Conservation (phyloP, 331 rosid genomes). For the Saraca asoca region DNA sequence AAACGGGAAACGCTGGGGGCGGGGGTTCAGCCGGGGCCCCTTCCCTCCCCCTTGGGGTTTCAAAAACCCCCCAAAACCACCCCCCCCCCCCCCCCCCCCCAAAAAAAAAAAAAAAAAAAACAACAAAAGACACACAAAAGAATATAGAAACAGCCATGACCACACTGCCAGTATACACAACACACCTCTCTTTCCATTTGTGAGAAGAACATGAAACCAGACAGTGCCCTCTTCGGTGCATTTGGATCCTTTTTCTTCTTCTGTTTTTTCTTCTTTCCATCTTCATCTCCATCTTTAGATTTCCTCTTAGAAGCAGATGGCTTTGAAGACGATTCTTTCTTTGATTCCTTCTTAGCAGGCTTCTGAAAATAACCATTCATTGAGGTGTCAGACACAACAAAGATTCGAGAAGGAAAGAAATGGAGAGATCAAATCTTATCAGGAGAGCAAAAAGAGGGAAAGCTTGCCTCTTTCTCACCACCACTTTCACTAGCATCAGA, state of each 20-base stretch:
- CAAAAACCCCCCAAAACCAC: no score
- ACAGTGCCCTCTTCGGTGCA: constrained; percentile 94
- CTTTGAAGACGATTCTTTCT: constrained; percentile 75
- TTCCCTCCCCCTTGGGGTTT: no score
- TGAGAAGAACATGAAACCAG: constrained; percentile 98
- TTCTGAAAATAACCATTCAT: constrained; percentile 57
- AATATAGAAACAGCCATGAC: not conserved
- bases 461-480: constrained; percentile 74
- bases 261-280: constrained; percentile 86
- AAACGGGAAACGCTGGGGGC: no score
- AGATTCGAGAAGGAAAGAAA: not conserved
- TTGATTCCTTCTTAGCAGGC: constrained; percentile 80
- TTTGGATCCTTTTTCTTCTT: constrained; percentile 98
- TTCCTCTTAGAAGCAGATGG: constrained; percentile 80
- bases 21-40: no score
- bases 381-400: constrained; percentile 25
- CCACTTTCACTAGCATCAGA: constrained; percentile 80
- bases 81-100: no score
- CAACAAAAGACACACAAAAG: no score
- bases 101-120: no score
- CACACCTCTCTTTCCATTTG: constrained; percentile 94
- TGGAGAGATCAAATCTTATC: constrained; percentile 3
- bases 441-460: constrained; percentile 21
- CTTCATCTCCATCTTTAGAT: constrained; percentile 75
- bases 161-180: constrained; percentile 5